These are phyloP conservation scores for Halenospora varia DNA, from an alignment of 495 filamentous ascomycete genomes.

Conservation along the genomic window DNA sequence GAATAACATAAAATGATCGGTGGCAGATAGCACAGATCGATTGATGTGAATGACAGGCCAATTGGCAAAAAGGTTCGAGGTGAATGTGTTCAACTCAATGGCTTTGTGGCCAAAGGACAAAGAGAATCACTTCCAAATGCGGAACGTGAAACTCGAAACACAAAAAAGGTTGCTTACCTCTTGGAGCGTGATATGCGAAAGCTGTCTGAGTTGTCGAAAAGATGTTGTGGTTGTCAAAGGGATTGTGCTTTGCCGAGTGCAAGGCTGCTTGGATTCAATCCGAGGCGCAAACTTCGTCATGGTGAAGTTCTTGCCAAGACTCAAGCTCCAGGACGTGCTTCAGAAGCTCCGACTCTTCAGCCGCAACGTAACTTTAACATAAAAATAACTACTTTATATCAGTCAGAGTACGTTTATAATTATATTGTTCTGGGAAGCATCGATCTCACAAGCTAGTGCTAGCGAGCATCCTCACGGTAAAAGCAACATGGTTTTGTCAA, in stretches of 20 bases:
- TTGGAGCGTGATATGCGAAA: background rate
- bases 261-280: background rate
- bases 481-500: constrained; percentile 4
- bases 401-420: too few species aligned
- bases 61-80: background rate
- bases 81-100: background rate
- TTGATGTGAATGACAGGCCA: background rate
- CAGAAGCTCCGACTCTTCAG: background rate
- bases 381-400: too few species aligned
- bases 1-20: background rate
- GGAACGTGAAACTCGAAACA: background rate
- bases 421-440: too few species aligned
- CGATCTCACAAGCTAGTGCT: background rate
- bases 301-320: background rate
- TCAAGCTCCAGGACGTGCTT: too few species aligned
- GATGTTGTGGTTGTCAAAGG: background rate
- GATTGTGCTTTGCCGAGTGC: background rate
- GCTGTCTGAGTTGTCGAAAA: background rate
- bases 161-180: background rate
- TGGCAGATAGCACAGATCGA: too few species aligned
- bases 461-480: background rate
- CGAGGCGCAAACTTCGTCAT: constrained; percentile 6
- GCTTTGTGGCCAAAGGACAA: background rate
- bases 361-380: background rate
- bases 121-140: background rate